phyloP scores from a whole-genome alignment of 257 asterid genomes.

The Capsicum rhomboideum region DNA sequence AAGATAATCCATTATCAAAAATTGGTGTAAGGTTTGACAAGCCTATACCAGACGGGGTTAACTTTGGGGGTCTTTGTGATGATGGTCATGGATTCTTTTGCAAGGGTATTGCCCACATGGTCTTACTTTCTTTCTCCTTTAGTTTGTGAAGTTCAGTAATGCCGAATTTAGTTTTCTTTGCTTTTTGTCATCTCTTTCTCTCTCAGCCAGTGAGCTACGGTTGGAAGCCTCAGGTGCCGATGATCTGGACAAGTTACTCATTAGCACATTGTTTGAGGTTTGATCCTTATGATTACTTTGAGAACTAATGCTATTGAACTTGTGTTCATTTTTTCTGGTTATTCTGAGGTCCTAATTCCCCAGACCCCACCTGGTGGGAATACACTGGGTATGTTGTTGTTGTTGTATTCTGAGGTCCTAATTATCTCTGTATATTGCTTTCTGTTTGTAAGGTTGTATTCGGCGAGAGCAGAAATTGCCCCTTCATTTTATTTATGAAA shows the following conservation, averaged over 20 bases:
- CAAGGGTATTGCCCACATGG: constrained; percentile 47
- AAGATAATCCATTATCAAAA: constrained; percentile 68
- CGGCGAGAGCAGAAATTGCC: constrained; percentile 67
- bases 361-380: too few relatives aligned
- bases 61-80: constrained; percentile 84
- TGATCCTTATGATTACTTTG: neutral
- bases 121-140: constrained; percentile 12
- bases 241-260: constrained; percentile 63
- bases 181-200: constrained; percentile 6
- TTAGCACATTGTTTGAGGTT: constrained; percentile 85
- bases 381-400: too few relatives aligned
- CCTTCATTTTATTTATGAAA: constrained; percentile 82
- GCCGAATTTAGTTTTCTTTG: neutral
- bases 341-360: neutral
- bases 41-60: constrained; percentile 74
- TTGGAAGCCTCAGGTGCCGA: constrained; percentile 59
- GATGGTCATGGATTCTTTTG: constrained; percentile 89
- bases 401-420: neutral
- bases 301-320: neutral
- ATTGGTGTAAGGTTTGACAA: constrained; percentile 88
- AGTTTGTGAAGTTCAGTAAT: neutral
- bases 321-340: neutral
- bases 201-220: constrained; percentile 62
- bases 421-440: neutral
- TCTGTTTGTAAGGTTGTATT: constrained; percentile 47